A percentile compares a stretch with the other conserved stretches of the same genome.
Conservation (phyloP, 768 basidiomycete genomes). For the Panus rudis region DNA sequence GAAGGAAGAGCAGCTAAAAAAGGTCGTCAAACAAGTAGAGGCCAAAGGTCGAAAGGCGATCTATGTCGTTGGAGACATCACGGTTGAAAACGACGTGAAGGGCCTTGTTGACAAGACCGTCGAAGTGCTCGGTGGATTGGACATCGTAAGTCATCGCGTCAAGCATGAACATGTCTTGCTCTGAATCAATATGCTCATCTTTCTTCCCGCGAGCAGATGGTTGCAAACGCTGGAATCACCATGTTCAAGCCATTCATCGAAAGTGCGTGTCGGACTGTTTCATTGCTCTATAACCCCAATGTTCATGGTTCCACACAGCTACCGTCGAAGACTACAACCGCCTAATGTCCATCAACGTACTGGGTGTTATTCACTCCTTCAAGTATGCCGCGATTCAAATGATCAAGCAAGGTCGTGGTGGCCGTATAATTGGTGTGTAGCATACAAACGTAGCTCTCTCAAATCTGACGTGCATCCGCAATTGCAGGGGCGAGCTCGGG, state of each 20-base stretch:
- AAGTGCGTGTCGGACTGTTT: neutral
- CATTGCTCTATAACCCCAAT: neutral
- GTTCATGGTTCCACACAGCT: conserved; percentile 1
- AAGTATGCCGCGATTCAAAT: conserved; percentile 34
- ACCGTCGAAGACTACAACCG: conserved; percentile 28
- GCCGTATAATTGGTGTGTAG: conserved; percentile 30
- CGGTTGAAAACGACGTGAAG: conserved; percentile 35
- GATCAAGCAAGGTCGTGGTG: conserved; percentile 34
- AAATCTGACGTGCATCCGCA: neutral
- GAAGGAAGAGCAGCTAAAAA: conserved; percentile 10
- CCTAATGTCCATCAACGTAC: conserved; percentile 31
- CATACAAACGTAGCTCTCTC: neutral
- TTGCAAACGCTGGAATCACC: conserved; percentile 21
- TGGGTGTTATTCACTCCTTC: conserved; percentile 34
- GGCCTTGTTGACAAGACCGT: conserved; percentile 27
- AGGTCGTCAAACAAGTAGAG: conserved; percentile 12
- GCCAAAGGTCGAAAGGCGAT: conserved; percentile 18
- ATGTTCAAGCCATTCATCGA: conserved; percentile 9
- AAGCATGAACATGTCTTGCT: neutral
- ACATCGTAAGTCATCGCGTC: conserved; percentile 33
- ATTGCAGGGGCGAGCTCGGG: conserved; percentile 15
- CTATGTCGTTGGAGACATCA: conserved; percentile 32
- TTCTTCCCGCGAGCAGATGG: conserved; percentile 14
- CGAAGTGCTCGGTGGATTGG: conserved; percentile 33
- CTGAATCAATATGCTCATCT: neutral